phyloP scores from a whole-genome alignment of 1,139 yeast species.

The Saccharomyces hybrid region DNA sequence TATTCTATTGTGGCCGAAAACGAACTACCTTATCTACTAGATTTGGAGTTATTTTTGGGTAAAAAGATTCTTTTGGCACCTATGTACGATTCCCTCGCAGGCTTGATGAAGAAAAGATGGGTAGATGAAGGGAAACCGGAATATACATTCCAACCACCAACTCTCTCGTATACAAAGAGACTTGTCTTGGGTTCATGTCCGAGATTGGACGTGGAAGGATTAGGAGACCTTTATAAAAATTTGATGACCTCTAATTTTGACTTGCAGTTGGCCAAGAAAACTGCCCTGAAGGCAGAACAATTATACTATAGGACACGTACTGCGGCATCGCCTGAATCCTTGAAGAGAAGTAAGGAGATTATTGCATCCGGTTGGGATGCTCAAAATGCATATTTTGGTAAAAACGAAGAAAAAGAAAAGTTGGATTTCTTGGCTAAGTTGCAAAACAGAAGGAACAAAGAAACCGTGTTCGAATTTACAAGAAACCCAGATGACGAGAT shows the following conservation, averaged over 20 bases:
- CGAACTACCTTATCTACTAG: constrained; percentile 84
- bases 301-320: constrained; percentile 79
- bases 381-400: constrained; percentile 71
- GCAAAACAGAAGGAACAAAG: constrained; percentile 60
- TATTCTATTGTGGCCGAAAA: constrained; percentile 78
- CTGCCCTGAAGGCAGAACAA: constrained; percentile 80
- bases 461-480: constrained; percentile 87
- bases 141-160: constrained; percentile 39
- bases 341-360: constrained; percentile 77
- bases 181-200: constrained; percentile 85
- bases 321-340: constrained; percentile 77
- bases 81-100: constrained; percentile 57
- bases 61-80: constrained; percentile 64
- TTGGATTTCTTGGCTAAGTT: constrained; percentile 63
- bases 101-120: constrained; percentile 41
- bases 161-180: constrained; percentile 63
- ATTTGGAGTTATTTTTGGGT: constrained; percentile 84
- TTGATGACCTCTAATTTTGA: constrained; percentile 63
- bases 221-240: constrained; percentile 64
- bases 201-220: constrained; percentile 57
- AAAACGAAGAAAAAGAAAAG: constrained; percentile 65
- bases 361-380: constrained; percentile 83
- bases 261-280: constrained; percentile 53
- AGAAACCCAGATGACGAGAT: constrained; percentile 60
- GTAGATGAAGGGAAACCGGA: constrained; percentile 34